Base-by-base conservation (phyloP, 23 red algal genomes). In the Gracilaria caudata region DNA sequence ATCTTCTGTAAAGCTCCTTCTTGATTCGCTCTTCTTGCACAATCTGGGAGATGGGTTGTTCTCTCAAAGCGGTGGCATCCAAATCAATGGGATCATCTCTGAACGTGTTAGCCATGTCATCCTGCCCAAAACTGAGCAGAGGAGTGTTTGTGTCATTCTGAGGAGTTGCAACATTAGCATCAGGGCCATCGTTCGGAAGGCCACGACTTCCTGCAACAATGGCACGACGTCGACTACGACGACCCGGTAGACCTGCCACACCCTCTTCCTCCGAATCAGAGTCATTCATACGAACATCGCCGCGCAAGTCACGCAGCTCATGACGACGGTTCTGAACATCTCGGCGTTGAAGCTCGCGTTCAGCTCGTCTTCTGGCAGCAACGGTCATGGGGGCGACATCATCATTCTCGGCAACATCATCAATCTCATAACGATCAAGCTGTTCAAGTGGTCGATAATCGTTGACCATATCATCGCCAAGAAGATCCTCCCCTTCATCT, bases 401-500 rank as follows among this genome's bases (percentile, higher is more conserved):
- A 25, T 99, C 97, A 36, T 90, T 87, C 56, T 99, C 97, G 4
- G 97, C 97, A 23, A 43, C 93, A 0, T 74, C 34, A 72, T 99
- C 97, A 44, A 95, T 68, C 65, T 96, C 94, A 70, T 99, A 99
- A 5, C 59, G 73, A 64, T 99, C 97, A 32, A 93, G 85, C 40
- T 95, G 86, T 12, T 78, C 83, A 29, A 90, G 39, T 23, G 88
- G 84, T n/a, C 74, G 75, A 60, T 99, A 99, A 72, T 99, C 97
- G 56, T 86, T 90, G 57, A 76, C 70, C 93, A 99, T 95, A 35
- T 99, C 90, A 32, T 99, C 97, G 23, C 95, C 89, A 20, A 95
- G 86, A 24, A 99, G 90, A 70, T 99, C 97, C 53, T 99, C 97
- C 2, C 97, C 97, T 28, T 94, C 93, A 6, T 88, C 91, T 66